Conservation (phyloP, 164 flowering plant genomes). For the Saururus chinensis region DNA sequence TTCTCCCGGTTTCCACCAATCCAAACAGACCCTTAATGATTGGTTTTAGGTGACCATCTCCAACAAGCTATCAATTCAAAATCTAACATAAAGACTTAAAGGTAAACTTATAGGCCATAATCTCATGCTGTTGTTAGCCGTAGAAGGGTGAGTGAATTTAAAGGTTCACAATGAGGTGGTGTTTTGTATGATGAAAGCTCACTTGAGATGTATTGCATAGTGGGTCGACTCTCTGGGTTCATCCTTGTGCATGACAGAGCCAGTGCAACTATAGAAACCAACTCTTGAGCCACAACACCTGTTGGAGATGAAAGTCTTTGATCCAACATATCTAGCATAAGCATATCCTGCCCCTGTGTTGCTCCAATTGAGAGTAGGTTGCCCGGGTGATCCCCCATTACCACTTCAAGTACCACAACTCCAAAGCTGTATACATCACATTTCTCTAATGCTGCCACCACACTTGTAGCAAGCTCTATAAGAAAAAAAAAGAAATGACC, state of each 20-base stretch:
- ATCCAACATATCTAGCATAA: constrained; percentile 7
- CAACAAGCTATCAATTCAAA: too few relatives aligned
- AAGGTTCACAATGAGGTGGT: constrained; percentile 1
- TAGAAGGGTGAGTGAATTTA: too few relatives aligned
- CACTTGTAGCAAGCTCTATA: constrained; percentile 10
- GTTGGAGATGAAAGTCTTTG: constrained; percentile 12
- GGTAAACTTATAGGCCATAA: too few relatives aligned
- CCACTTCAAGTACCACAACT: constrained; percentile 7
- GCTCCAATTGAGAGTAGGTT: constrained; percentile 4
- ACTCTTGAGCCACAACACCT: constrained; percentile 4
- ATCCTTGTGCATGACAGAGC: constrained; percentile 11
- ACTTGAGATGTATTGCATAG: constrained; percentile 9
- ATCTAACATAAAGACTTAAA: too few relatives aligned
- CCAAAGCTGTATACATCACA: constrained; percentile 14
- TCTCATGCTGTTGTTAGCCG: too few relatives aligned
- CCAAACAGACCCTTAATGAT: too few relatives aligned
- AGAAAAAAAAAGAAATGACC: not conserved
- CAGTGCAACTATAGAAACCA: constrained; percentile 3
- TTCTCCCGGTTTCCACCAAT: too few relatives aligned
- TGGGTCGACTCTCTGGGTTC: constrained; percentile 13
- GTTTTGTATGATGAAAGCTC: constrained; percentile 2
- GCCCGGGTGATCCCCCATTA: constrained; percentile 13
- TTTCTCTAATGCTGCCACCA: constrained; percentile 7
- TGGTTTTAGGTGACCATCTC: too few relatives aligned
- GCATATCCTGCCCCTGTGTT: not conserved